These are phyloP conservation scores for Agastache rugosa DNA, from an alignment of 257 asterid genomes.

Conservation along the genomic window DNA sequence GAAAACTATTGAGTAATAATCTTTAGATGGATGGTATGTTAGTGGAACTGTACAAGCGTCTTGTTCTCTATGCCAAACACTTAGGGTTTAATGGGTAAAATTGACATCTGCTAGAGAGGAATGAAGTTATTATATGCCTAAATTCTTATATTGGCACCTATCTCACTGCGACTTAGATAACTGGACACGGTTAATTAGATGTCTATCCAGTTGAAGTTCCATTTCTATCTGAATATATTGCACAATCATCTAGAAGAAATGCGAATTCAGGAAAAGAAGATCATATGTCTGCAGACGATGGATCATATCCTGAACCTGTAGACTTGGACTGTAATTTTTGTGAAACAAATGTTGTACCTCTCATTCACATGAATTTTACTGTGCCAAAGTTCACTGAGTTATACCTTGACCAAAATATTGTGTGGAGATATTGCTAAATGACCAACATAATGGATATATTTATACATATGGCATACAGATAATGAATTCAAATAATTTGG, in stretches of 20 bases:
- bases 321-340: not conserved
- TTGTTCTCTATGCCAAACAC: not conserved
- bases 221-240: not conserved
- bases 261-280: not conserved
- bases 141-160: not conserved
- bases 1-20: not conserved
- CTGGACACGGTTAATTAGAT: not conserved
- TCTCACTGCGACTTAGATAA: not conserved
- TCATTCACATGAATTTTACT: not conserved
- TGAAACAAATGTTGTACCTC: not conserved
- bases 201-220: not conserved
- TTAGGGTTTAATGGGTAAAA: not conserved
- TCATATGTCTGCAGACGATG: not conserved
- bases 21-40: not conserved
- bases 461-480: not conserved
- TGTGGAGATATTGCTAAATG: not conserved
- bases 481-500: not conserved
- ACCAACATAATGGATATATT: not conserved
- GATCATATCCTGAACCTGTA: not conserved
- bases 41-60: not conserved
- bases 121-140: not conserved
- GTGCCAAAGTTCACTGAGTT: not conserved
- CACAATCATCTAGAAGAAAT: not conserved
- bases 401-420: not conserved
- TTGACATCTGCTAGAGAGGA: conserved; percentile 3